Conservation (phyloP, 805 yeast species). For the Lipomyces oligophaga region DNA sequence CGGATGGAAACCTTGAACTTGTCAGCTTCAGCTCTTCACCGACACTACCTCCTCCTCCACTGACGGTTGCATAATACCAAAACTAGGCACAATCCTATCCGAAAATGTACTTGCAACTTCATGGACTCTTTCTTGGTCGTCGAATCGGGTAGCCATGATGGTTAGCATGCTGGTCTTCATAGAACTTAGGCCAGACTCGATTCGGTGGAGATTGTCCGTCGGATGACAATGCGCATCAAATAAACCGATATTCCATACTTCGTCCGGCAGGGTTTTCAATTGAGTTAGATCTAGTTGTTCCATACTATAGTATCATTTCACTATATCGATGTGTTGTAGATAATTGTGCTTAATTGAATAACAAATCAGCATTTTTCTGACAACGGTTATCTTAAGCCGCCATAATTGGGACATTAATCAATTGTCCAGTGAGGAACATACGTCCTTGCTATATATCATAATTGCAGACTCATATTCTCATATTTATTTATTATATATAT, state of each 20-base stretch:
- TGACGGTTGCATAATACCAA: too few species aligned
- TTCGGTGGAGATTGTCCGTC: constrained; percentile 35
- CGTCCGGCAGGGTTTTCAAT: background rate
- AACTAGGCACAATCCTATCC: constrained; percentile 38
- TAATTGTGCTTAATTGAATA: background rate
- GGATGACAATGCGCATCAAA: constrained; percentile 44
- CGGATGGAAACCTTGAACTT: constrained; percentile 71
- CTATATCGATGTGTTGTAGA: too few species aligned
- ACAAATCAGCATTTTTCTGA: background rate
- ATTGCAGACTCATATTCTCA: background rate
- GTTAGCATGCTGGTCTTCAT: constrained; percentile 31
- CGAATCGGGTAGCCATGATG: constrained; percentile 39
- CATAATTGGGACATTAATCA: background rate
- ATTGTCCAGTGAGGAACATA: too few species aligned
- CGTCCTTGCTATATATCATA: too few species aligned
- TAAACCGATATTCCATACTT: constrained; percentile 13
- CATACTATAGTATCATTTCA: too few species aligned
- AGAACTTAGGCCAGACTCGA: constrained; percentile 18
- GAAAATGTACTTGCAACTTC: constrained; percentile 31
- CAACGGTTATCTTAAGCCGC: background rate
- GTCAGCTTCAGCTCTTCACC: too few species aligned
- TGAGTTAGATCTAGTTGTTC: background rate
- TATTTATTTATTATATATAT: background rate
- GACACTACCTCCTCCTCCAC: background rate
- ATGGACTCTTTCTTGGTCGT: constrained; percentile 38